These are phyloP conservation scores for Annona squamosa DNA, from an alignment of 164 flowering plant genomes.

Conservation along the genomic window DNA sequence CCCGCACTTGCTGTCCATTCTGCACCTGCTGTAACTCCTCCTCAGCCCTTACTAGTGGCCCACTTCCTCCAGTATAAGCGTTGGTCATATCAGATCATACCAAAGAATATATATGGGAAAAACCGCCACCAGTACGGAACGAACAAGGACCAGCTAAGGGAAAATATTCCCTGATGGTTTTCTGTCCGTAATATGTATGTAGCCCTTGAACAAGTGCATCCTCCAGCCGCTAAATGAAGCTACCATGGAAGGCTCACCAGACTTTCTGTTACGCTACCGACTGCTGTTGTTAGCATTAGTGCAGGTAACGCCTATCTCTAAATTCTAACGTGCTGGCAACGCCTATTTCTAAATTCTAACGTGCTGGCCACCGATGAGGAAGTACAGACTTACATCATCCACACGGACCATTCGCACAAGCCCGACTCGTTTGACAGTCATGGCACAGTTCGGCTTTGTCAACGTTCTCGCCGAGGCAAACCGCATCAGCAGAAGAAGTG, in stretches of 20 bases:
- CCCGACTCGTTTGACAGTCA: slow-evolving; percentile 12
- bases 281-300: slow-evolving; percentile 4
- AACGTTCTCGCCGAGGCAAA: slow-evolving; percentile 4
- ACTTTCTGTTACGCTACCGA: background rate
- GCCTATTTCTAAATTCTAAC: background rate
- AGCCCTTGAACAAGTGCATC: background rate
- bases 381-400: slow-evolving; percentile 17
- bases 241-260: background rate
- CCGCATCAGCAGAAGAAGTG: slow-evolving; percentile 3
- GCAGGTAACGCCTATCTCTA: background rate
- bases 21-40: too few species aligned
- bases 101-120: background rate
- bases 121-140: background rate
- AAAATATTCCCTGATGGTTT: too few species aligned
- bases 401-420: slow-evolving; percentile 20
- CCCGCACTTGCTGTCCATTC: too few species aligned
- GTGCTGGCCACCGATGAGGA: slow-evolving; percentile 2
- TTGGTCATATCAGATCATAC: background rate
- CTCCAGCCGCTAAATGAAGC: background rate
- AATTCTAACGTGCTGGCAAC: background rate
- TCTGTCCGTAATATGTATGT: too few species aligned
- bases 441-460: slow-evolving; percentile 19
- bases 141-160: background rate
- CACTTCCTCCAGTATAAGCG: too few species aligned
- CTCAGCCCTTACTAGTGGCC: too few species aligned